phyloP scores from a whole-genome alignment of 257 asterid genomes.

The Solanum neorickii region DNA sequence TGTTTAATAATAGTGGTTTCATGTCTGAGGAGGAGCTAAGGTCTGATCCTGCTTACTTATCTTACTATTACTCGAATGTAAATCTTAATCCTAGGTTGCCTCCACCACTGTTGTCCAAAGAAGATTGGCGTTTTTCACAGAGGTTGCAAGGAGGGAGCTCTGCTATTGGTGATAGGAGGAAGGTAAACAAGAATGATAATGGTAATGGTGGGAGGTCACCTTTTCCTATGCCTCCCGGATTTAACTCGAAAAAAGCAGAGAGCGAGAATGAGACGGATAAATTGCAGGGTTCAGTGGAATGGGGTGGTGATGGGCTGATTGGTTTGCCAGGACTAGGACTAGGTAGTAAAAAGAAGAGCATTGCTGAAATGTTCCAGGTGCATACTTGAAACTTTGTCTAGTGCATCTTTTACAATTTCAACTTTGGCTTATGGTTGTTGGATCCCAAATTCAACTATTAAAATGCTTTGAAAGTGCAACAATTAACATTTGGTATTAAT shows the following conservation, averaged over 20 bases:
- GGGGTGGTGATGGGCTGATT: constrained; percentile 93
- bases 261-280: constrained; percentile 35
- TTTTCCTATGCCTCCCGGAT: constrained; percentile 58
- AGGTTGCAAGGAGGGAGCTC: constrained; percentile 80
- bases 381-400: not conserved
- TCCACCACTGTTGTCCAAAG: constrained; percentile 88
- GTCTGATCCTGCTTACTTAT: constrained; percentile 80
- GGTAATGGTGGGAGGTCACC: constrained; percentile 50
- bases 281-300: constrained; percentile 54
- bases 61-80: constrained; percentile 82
- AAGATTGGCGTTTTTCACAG: constrained; percentile 89
- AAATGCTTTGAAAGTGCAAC: not conserved
- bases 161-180: constrained; percentile 92
- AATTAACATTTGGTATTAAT: not conserved
- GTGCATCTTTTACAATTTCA: not conserved
- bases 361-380: constrained; percentile 83
- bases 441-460: not conserved
- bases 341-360: constrained; percentile 72
- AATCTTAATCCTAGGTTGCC: constrained; percentile 97
- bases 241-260: constrained; percentile 52
- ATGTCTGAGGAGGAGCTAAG: constrained; percentile 87
- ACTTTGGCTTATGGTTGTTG: not conserved
- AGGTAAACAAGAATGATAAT: constrained; percentile 52
- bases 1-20: constrained; percentile 58
- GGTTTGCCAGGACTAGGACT: constrained; percentile 82